These are phyloP conservation scores for Herpetomonas tarakana DNA, from an alignment of 208 protist species.

Conservation along the genomic window DNA sequence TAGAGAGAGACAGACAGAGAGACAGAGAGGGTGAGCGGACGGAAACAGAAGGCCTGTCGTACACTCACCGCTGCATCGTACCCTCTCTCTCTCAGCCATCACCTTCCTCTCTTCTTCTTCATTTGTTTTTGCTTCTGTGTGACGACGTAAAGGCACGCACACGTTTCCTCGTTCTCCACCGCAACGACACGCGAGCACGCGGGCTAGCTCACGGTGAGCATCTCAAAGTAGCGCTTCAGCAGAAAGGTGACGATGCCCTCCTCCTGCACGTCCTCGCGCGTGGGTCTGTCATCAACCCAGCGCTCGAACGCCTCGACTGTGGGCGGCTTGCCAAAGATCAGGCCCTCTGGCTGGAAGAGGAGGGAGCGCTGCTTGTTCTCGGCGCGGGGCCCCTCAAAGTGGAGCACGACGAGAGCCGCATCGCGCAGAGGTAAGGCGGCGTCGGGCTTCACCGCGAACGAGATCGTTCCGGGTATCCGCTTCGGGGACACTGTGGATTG, in stretches of 20 bases:
- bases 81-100: no score
- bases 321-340: conserved; percentile 65
- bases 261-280: conserved; percentile 37
- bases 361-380: conserved; percentile 62
- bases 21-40: no score
- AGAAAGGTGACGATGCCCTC: conserved; percentile 77
- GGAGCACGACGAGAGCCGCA: conserved; percentile 75
- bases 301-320: conserved; percentile 58
- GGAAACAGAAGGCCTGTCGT: no score
- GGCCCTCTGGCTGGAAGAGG: conserved; percentile 64
- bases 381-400: conserved; percentile 78
- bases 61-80: no score
- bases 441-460: background rate
- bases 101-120: no score
- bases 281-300: conserved; percentile 67
- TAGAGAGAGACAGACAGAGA: no score
- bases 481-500: background rate
- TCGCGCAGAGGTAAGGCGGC: conserved; percentile 15
- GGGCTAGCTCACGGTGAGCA: conserved; percentile 52
- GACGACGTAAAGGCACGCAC: no score
- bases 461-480: no score
- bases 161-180: no score
- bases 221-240: conserved; percentile 70
- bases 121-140: no score
- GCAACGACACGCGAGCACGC: no score